Conservation (phyloP, 1,139 yeast species). For the Yamadazyma mexicana region DNA sequence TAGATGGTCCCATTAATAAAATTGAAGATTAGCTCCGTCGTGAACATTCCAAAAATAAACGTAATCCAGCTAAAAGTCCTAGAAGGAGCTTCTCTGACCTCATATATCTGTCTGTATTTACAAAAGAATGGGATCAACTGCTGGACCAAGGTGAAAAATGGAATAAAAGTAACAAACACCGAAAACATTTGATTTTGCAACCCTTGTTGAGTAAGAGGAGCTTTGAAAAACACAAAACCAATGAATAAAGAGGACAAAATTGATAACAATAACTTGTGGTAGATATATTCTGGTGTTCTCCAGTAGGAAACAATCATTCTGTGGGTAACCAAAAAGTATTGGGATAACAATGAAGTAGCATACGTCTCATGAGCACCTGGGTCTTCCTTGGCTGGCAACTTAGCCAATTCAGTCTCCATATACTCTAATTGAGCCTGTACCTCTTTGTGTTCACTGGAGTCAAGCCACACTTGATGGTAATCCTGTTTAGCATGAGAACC, state of each 20-base stretch:
- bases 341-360: conserved; percentile 29
- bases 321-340: conserved; percentile 22
- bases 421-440: conserved; percentile 22
- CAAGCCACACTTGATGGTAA: conserved; percentile 32
- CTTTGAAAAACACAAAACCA: conserved; percentile 56
- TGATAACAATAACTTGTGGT: conserved; percentile 39
- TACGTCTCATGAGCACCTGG: conserved; percentile 21
- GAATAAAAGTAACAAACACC: conserved; percentile 63
- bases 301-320: conserved; percentile 37
- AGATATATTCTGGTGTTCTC: conserved; percentile 42
- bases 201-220: conserved; percentile 58
- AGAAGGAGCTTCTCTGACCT: conserved; percentile 81
- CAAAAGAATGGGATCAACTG: conserved; percentile 75
- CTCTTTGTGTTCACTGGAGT: conserved; percentile 24
- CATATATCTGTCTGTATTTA: conserved; percentile 73
- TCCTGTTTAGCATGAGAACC: conserved; percentile 33
- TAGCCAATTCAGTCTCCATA: conserved; percentile 27
- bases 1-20: conserved; percentile 31
- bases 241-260: conserved; percentile 41
- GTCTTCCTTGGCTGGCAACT: conserved; percentile 23
- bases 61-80: conserved; percentile 51
- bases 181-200: conserved; percentile 66
- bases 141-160: conserved; percentile 62
- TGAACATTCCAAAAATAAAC: conserved; percentile 35
- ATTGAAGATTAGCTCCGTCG: conserved; percentile 37